These are phyloP conservation scores for Angophora floribunda DNA, from an alignment of 345 rosid species.

Conservation along the genomic window DNA sequence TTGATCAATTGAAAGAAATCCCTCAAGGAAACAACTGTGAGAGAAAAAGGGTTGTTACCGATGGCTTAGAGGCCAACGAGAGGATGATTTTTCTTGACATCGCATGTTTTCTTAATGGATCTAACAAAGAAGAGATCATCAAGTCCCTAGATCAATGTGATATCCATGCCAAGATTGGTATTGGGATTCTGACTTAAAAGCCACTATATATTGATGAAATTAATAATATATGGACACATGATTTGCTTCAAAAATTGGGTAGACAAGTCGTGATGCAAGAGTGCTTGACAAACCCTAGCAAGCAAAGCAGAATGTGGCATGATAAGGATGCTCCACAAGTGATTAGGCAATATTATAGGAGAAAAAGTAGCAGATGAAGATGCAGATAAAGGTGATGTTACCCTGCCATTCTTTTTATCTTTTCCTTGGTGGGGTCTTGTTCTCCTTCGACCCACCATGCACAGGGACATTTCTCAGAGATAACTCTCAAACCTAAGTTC, in stretches of 20 bases:
- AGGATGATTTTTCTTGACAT: rapidly evolving
- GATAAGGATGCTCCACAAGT: background rate
- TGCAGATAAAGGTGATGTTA: background rate
- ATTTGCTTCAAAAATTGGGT: background rate
- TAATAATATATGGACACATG: background rate
- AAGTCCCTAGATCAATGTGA: background rate
- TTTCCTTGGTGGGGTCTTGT: background rate
- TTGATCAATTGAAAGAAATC: background rate
- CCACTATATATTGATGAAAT: background rate
- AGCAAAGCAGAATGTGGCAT: too few relatives aligned
- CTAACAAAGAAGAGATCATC: background rate
- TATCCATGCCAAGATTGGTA: background rate
- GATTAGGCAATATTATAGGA: background rate
- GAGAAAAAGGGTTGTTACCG: rapidly evolving
- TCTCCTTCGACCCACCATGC: background rate
- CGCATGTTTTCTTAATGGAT: background rate
- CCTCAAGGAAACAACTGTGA: background rate
- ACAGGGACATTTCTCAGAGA: rapidly evolving
- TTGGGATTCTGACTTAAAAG: background rate
- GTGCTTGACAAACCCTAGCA: rapidly evolving
- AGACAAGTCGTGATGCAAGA: background rate
- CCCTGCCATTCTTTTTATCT: background rate
- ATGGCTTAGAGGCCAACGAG: background rate
- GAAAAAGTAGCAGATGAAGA: background rate
- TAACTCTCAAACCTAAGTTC: rapidly evolving